Base-by-base conservation (phyloP, 163 green algal genomes). In the Prototheca wickerhamii region DNA sequence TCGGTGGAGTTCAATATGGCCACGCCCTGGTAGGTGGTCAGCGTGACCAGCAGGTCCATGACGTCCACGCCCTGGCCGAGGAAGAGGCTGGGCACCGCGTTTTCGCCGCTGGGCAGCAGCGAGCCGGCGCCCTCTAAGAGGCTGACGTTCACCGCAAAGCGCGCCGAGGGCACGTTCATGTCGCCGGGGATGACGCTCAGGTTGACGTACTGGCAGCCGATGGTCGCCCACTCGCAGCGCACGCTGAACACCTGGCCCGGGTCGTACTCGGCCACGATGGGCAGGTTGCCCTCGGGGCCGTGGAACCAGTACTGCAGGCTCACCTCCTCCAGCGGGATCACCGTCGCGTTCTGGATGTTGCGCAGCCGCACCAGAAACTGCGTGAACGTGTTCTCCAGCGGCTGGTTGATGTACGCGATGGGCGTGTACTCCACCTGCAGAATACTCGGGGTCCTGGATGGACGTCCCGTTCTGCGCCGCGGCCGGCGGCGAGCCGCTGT, bases 251-350 rank as follows among this genome's bases (percentile, higher is more conserved):
- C 69, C 32, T 74, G 52, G 5, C 60, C 34, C 8, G 60, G 63
- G 33, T 32, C 23, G 30, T 28, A 26, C 10, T 59, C 23, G 3
- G 63, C 30, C 28, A 53, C 35, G 8, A 61, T 33, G 12, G 71
- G 60, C 3, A 51, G 29, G 18, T 51, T 53, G 17, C 49, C 66
- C 8, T 53, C 31, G 2, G 69, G 72, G 2, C 66, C 75, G 10
- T 82, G 66, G 49, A 85, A 75, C 69, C 76, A 85, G 72, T 85
- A 85, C 55, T 79, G 58, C 12, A 81, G 28, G 7, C 15, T 63
- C 4, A 85, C 33, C n/a, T 37, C 17, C 10, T 55, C 21, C 25
- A 83, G 34, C 21, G 51, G 17, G 1, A 84, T 49, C 20, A 54
- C 60, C 0, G 37, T 54, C 10, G 53, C 51, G 31, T 75, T 78